Conservation (phyloP, 116 monocot genomes). For the Zostera marina region DNA sequence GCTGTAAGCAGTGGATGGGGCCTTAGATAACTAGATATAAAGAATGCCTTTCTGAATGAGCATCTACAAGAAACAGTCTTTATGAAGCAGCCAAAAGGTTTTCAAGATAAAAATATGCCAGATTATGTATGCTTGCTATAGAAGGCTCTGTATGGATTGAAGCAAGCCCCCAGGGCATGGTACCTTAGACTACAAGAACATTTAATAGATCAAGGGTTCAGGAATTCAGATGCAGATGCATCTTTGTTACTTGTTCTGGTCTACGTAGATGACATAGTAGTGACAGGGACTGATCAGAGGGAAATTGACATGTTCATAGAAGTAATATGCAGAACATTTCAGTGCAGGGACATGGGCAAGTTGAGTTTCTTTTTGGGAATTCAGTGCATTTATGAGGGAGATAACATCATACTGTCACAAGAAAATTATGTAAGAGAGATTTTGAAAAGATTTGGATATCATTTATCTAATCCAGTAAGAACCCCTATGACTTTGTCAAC, state of each 20-base stretch:
- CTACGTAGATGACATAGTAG: neutral
- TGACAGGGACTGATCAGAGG: neutral
- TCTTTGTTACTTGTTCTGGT: neutral
- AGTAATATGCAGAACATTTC: too few relatives aligned
- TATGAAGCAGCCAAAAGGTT: neutral
- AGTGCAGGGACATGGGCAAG: too few relatives aligned
- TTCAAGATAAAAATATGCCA: neutral
- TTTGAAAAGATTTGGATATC: too few relatives aligned
- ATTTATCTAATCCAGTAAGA: too few relatives aligned
- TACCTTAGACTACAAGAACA: neutral
- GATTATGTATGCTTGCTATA: neutral
- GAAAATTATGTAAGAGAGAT: too few relatives aligned
- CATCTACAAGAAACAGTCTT: neutral
- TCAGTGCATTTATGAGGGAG: too few relatives aligned
- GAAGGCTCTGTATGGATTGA: neutral
- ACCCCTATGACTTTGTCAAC: too few relatives aligned
- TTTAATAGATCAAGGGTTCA: neutral
- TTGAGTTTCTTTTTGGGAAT: too few relatives aligned
- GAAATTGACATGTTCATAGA: too few relatives aligned
- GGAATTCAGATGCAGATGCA: neutral
- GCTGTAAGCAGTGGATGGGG: neutral
- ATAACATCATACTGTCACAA: too few relatives aligned
- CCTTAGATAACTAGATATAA: neutral
- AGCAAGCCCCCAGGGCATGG: neutral
- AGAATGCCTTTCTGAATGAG: neutral